Evolutionary conservation across 345 rosid species (phyloP).

Genomic region (Aethionema arabicum): DNA sequence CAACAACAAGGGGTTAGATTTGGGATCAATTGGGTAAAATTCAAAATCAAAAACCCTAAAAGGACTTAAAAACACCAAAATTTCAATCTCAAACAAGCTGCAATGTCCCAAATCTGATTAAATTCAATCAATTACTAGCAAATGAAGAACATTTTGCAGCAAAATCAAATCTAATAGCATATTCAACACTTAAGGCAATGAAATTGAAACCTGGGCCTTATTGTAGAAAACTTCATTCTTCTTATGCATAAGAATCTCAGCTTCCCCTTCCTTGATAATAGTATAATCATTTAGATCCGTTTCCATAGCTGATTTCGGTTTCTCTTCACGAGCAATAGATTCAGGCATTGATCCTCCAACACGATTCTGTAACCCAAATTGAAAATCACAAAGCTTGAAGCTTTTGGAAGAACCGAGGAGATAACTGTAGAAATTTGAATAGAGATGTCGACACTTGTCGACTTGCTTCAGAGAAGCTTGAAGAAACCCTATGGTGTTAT

Average conservation of each 20-base stretch:
- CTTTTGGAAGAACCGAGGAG: neutral
- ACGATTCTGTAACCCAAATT: constrained; percentile 29
- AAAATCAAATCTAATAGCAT: neutral
- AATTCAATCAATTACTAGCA: constrained; percentile 5
- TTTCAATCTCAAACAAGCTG: constrained; percentile 2
- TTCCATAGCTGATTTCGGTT: constrained; percentile 32
- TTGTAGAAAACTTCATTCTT: constrained; percentile 93
- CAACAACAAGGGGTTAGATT: constrained; percentile 6
- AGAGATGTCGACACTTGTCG: constrained; percentile 21
- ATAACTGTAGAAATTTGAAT: neutral
- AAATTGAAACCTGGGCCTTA: constrained; percentile 72
- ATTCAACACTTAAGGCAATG: neutral
- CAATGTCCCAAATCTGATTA: neutral
- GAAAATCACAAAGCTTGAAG: constrained; percentile 10
- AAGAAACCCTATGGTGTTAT: constrained; percentile 25
- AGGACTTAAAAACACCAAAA: neutral
- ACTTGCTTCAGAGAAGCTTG: constrained; percentile 14
- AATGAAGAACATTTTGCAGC: constrained; percentile 22
- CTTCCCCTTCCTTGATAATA: constrained; percentile 91
- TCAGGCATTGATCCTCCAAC: constrained; percentile 12
- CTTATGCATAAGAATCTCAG: constrained; percentile 93
- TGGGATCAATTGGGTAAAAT: neutral
- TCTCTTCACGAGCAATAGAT: constrained; percentile 21
- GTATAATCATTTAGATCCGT: constrained; percentile 68
- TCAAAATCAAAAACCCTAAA: neutral